Conservation (phyloP, 2,329 filamentous ascomycete species). For the Exophiala alcalophila region DNA sequence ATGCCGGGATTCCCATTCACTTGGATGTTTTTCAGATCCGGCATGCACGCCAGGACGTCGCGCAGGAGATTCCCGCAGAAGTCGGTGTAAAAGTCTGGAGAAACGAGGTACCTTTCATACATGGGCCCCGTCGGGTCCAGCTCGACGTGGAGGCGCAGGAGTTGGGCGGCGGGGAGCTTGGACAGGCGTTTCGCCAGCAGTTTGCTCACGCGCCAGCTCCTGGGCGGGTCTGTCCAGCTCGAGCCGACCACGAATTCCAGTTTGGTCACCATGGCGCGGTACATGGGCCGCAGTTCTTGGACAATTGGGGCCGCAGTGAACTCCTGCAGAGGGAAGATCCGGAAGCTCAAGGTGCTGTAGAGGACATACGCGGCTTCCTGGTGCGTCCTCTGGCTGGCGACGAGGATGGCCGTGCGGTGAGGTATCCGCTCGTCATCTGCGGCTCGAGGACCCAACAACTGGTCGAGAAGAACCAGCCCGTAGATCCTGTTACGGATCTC, state of each 20-base stretch:
- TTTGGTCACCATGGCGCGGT: constrained; percentile 51
- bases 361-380: constrained; percentile 52
- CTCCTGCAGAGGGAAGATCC: constrained; percentile 53
- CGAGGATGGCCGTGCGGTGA: constrained; percentile 36
- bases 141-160: constrained; percentile 57
- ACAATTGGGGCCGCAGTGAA: constrained; percentile 46
- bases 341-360: constrained; percentile 53
- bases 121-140: constrained; percentile 53
- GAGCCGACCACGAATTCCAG: constrained; percentile 58
- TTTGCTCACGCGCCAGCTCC: constrained; percentile 51
- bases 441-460: constrained; percentile 29
- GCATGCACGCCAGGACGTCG: constrained; percentile 50
- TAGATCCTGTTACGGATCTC: constrained; percentile 54
- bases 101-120: constrained; percentile 57
- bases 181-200: constrained; percentile 42
- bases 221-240: constrained; percentile 57
- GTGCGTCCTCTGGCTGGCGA: constrained; percentile 45
- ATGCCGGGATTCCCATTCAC: constrained; percentile 58
- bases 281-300: constrained; percentile 49
- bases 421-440: constrained; percentile 15
- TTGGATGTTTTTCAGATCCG: constrained; percentile 49
- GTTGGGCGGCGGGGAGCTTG: constrained; percentile 39
- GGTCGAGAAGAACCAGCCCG: constrained; percentile 22
- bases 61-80: constrained; percentile 53
- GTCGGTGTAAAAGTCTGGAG: constrained; percentile 56